Percentiles rank a stretch among this genome's conserved stretches.
Evolutionary conservation across 2,329 filamentous ascomycete genomes (phyloP).

Genomic region (Chaetomiaceae sp.): DNA sequence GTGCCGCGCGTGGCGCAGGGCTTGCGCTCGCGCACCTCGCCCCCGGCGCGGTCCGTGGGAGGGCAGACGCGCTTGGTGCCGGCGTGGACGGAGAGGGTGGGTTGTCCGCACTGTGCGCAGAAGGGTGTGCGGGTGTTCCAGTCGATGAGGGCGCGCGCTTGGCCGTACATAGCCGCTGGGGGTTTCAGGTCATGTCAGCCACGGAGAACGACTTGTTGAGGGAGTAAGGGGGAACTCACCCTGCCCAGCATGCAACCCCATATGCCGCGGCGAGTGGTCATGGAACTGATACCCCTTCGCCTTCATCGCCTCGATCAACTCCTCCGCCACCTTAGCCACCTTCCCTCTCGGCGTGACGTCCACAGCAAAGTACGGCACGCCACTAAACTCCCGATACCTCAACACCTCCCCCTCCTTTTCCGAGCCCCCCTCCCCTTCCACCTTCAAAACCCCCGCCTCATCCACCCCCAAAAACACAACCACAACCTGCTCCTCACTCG

Average conservation of each 20-base stretch:
- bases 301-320: conserved; percentile 54
- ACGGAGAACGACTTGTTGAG: not conserved
- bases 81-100: conserved; percentile 72
- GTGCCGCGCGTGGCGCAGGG: conserved; percentile 79
- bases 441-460: conserved; percentile 44
- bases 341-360: conserved; percentile 74
- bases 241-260: conserved; percentile 44
- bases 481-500: conserved; percentile 59
- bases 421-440: conserved; percentile 24
- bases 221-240: conserved; percentile 32
- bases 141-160: conserved; percentile 81
- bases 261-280: conserved; percentile 45
- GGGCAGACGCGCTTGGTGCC: conserved; percentile 80
- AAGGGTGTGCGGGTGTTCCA: conserved; percentile 94
- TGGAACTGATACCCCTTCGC: conserved; percentile 61
- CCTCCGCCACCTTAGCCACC: conserved; percentile 52
- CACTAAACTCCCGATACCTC: conserved; percentile 66
- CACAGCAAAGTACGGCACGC: conserved; percentile 81
- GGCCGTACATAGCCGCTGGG: conserved; percentile 81
- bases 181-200: not conserved
- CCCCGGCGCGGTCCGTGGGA: conserved; percentile 57
- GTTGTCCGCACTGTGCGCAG: conserved; percentile 83
- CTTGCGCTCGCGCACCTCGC: conserved; percentile 49
- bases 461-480: conserved; percentile 84
- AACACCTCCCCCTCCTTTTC: conserved; percentile 41